Conservation (phyloP, 2,329 filamentous ascomycete species). For the Aureobasidium namibiae region DNA sequence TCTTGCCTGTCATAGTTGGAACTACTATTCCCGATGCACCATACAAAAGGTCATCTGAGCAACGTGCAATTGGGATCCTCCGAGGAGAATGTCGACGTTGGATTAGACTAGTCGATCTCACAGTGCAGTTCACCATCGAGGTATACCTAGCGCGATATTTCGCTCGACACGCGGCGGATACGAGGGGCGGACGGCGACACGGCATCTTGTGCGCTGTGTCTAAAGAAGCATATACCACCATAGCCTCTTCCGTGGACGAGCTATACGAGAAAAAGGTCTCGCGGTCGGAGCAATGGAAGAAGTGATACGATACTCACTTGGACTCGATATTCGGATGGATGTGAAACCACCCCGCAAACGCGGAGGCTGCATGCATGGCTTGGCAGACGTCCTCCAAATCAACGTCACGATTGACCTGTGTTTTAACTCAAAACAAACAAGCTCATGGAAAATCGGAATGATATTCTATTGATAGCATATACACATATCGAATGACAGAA, state of each 20-base stretch:
- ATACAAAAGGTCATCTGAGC: conserved; percentile 12
- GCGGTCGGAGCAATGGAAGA: background rate
- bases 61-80: background rate
- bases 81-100: background rate
- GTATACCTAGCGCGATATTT: conserved; percentile 1
- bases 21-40: background rate
- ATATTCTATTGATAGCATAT: conserved; percentile 5
- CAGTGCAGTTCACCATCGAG: background rate
- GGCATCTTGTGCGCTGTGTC: background rate
- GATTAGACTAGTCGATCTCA: background rate
- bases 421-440: background rate
- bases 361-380: conserved; percentile 1
- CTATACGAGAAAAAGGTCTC: background rate
- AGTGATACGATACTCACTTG: background rate
- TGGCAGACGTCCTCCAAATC: background rate
- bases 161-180: background rate
- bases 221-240: background rate
- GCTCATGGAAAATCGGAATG: background rate
- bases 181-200: background rate
- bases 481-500: background rate
- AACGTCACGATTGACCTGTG: conserved; percentile 6
- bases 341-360: background rate
- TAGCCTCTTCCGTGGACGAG: background rate
- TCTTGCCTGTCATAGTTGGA: background rate
- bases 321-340: background rate